Percentiles rank a stretch among this genome's conserved stretches.
These are phyloP conservation scores for Warburgia ugandensis DNA, from an alignment of 164 flowering plant species.

Conservation along the genomic window DNA sequence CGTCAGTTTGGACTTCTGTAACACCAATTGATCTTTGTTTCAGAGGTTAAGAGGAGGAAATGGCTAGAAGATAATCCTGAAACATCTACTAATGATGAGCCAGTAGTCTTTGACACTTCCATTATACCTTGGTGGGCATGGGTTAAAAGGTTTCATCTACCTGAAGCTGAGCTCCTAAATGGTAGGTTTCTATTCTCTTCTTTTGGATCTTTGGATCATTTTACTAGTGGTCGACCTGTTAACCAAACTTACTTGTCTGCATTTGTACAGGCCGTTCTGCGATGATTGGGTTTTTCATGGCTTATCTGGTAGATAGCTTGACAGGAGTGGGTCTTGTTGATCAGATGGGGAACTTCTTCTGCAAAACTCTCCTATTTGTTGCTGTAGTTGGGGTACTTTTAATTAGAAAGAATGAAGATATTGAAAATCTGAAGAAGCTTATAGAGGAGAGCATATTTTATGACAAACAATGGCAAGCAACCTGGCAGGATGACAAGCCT, in stretches of 20 bases:
- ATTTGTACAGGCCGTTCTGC: conserved; percentile 79
- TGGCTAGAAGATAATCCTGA: conserved; percentile 86
- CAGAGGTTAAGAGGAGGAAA: conserved; percentile 92
- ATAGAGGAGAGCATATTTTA: conserved; percentile 83
- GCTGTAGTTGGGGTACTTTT: conserved; percentile 83
- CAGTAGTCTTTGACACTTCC: conserved; percentile 83
- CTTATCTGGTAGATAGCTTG: conserved; percentile 90
- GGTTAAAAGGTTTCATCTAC: conserved; percentile 92
- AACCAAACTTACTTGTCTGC: not conserved
- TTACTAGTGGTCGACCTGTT: not conserved
- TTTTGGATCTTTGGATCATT: conserved; percentile 4
- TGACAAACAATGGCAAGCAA: conserved; percentile 99
- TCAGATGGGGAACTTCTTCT: conserved; percentile 96
- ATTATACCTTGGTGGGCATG: conserved; percentile 99
- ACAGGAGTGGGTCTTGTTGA: conserved; percentile 95
- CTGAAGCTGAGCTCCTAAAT: conserved; percentile 92
- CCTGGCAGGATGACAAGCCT: conserved; percentile 79
- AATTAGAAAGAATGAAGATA: conserved; percentile 85
- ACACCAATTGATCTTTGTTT: conserved; percentile 6
- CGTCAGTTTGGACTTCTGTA: no score
- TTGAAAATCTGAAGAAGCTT: conserved; percentile 73
- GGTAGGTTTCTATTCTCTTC: conserved; percentile 36
- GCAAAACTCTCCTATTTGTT: conserved; percentile 79
- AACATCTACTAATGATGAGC: conserved; percentile 79
- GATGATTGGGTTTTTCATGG: conserved; percentile 98